Evolutionary conservation across 129 eudicot genomes (phyloP).

Genomic region (Centella asiatica): DNA sequence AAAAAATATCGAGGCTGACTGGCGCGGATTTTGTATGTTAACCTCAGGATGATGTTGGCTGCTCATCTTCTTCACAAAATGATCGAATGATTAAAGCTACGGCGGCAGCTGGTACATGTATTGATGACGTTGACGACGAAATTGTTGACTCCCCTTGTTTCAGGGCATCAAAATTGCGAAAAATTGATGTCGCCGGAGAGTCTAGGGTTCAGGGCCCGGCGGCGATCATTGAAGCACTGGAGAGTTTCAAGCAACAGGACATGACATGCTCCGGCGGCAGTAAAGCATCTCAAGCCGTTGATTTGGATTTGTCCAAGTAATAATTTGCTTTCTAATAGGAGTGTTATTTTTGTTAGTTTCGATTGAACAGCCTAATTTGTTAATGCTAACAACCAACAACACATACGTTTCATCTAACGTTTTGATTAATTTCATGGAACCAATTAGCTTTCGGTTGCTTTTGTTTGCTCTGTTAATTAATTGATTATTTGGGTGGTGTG

Average conservation of each 20-base stretch:
- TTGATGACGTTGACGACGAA: neutral
- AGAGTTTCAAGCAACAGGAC: conserved; percentile 5
- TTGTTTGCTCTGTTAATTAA: too few species aligned
- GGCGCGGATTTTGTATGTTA: neutral
- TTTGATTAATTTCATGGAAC: too few species aligned
- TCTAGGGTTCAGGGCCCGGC: neutral
- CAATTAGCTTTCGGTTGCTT: too few species aligned
- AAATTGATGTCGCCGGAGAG: neutral
- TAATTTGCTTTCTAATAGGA: too few species aligned
- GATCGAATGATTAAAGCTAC: neutral
- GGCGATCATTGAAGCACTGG: conserved; percentile 12
- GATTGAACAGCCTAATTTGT: too few species aligned
- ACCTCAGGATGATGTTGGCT: conserved; percentile 23
- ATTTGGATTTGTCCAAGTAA: neutral
- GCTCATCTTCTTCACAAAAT: conserved; percentile 13
- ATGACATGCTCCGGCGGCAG: conserved; percentile 20
- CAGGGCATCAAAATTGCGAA: conserved; percentile 11
- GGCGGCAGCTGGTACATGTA: neutral
- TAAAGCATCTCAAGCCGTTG: neutral
- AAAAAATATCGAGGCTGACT: too few species aligned
- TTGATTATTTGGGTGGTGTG: too few species aligned
- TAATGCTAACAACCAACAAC: conserved; percentile 1
- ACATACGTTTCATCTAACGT: too few species aligned
- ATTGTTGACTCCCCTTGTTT: conserved; percentile 16
- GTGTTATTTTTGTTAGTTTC: too few species aligned